Evolutionary conservation across 176 grass and related monocot species (phyloP), one percentile per base, ranked within the genome.

Genomic region (Bothriochloa decipiens): DNA sequence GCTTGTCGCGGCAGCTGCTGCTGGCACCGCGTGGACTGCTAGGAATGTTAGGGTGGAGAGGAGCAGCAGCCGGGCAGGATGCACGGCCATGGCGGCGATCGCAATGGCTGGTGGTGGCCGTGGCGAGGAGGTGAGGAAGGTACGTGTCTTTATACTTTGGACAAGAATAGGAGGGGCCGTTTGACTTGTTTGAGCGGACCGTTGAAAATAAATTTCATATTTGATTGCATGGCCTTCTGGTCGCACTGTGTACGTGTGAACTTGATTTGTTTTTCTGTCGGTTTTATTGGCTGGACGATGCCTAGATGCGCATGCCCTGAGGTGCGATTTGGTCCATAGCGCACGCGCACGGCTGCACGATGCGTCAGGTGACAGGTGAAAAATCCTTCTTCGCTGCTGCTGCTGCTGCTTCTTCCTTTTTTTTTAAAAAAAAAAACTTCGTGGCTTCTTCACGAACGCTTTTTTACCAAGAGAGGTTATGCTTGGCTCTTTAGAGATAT

Each of bases 291-390:
- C 61, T 8, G 35, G 35, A 36, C 0, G 69, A 11, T 41, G 68
- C 35, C 18, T 40, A 23, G 68, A 13, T 41, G 68, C 68, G 10
- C 37, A 42, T 42, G 68, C 7, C 18, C 17, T 52, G 13, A 70
- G 26, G 45, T 20, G 72, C 26, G 26, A 75, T 53, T 35, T 53
- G 72, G 47, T 75, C n/a, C 72, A 75, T 36, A 9, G 57, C 57
- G 3, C n/a, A 23, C 55, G 55, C 2, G 8, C 22, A 11, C 55
- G 55, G 3, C 55, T n/a, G n/a, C n/a, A n/a, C n/a, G n/a, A n/a
- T n/a, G n/a, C n/a, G n/a, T n/a, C n/a, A n/a, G n/a, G n/a, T n/a
- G n/a, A n/a, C n/a, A n/a, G n/a, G n/a, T n/a, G n/a, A n/a, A n/a
- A n/a, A n/a, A n/a, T n/a, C n/a, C n/a, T n/a, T n/a, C n/a, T n/a